Base-by-base conservation (phyloP, 2,329 filamentous ascomycete species). In the Aspergillus ibericus region DNA sequence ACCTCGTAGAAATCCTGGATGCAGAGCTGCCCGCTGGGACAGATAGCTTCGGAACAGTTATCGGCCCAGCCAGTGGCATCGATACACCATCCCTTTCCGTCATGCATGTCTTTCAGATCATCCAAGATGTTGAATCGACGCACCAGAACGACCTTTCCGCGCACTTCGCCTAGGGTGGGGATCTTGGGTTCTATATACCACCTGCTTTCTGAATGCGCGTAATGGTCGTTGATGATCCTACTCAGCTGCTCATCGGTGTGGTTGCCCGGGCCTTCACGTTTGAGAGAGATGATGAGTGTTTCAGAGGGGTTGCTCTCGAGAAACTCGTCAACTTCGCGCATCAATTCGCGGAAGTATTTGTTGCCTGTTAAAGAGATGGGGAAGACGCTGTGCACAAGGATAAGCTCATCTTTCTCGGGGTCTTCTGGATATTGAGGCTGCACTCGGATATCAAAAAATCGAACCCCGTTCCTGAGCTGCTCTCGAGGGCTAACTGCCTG, bases 1-100 rank as follows among this genome's bases (percentile, higher is more conserved):
- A 99, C 87, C 70, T 96, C 92, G 81, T 96, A 98, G 76, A 93
- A 97, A 78, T 98, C 95, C 78, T 98, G 95, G 42, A 98, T 88
- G 64, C 90, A 88, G 59, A 97, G 86, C 63, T 87, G 81, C 3
- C 91, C 92, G 67, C 87, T 87, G 8, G 85, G 84, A 50, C 85
- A 85, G 34, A 81, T 81, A 56, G 90, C 88, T 70, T 96, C 87
- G 32, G 89, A 86, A 62, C 90, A 91, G 77, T 98, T 98, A 77
- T 97, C 90, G 0, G 90, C 91, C 93, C 93, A 98, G 16, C 77
- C 77, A 34, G 81, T 79, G 55, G 81, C 86, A 67, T 88, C 81
- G 44, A 88, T 80, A 18, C 83, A 83, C 77, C 81, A 84, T 36
- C 84, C 84, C 16, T 72, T 68, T 15, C 82, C 82, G 22, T 78